Conservation (phyloP, 148 eudicot genomes). For the Dianthus caryophyllus region DNA sequence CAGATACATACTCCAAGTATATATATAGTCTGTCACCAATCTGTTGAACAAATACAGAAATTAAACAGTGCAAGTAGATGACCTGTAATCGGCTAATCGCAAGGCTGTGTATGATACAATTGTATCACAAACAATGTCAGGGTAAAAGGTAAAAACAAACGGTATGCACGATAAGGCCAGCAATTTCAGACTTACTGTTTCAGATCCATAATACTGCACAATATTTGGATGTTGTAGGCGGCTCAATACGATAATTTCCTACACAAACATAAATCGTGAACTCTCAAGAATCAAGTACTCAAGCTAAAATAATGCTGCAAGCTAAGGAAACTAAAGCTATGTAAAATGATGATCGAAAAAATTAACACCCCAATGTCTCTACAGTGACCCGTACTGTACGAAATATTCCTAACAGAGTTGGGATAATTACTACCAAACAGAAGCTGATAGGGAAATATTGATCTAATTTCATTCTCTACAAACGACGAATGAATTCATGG, state of each 20-base stretch:
- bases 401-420: neutral
- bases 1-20: constrained; percentile 96
- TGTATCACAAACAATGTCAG: neutral
- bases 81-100: neutral
- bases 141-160: neutral
- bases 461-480: neutral
- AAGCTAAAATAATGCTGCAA: constrained; percentile 3
- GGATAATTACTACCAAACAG: neutral
- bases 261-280: constrained; percentile 21
- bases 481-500: too few relatives aligned
- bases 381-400: neutral
- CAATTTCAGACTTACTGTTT: constrained; percentile 49
- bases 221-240: constrained; percentile 90
- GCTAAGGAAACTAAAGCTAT: neutral
- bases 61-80: neutral
- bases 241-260: constrained; percentile 82
- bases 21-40: constrained; percentile 84
- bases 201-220: constrained; percentile 94
- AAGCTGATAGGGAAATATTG: neutral
- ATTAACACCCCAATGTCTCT: neutral
- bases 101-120: neutral
- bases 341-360: neutral
- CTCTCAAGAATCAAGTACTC: constrained; percentile 1
- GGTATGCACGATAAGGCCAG: neutral
- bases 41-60: constrained; percentile 35